Evolutionary conservation across 1,284 basidiomycete species (phyloP).

Genomic region (Cutaneotrichosporon mucoides): DNA sequence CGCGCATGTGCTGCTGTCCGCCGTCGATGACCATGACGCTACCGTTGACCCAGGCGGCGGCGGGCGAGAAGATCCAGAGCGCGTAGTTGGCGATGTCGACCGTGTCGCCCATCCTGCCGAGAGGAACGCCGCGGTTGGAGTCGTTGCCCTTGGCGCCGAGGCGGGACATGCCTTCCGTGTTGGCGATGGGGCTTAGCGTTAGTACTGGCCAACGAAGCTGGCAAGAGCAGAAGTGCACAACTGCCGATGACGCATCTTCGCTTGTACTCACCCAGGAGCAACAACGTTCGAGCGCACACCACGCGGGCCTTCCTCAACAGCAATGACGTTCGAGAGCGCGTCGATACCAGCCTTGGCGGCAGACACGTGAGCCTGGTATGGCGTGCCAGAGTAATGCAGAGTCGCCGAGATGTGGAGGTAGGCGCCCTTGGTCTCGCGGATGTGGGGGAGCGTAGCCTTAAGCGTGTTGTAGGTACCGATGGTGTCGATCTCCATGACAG

Average conservation of each 20-base stretch:
- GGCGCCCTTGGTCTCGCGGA: conserved; percentile 68
- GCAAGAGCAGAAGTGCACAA: too few species aligned
- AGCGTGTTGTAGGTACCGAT: conserved; percentile 90
- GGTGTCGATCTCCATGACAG: conserved; percentile 91
- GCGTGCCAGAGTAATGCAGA: conserved; percentile 84
- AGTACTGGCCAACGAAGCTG: neutral
- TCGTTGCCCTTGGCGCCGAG: conserved; percentile 55
- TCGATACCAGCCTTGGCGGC: conserved; percentile 95
- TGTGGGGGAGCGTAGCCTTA: conserved; percentile 75
- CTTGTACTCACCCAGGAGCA: conserved; percentile 59
- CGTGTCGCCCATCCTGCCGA: conserved; percentile 63
- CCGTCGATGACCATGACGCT: conserved; percentile 52
- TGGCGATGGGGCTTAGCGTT: conserved; percentile 61
- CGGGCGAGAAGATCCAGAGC: conserved; percentile 84
- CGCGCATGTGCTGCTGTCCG: conserved; percentile 40
- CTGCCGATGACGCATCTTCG: too few species aligned
- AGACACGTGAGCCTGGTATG: conserved; percentile 87
- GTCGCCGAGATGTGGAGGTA: conserved; percentile 92
- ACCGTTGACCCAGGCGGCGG: conserved; percentile 76
- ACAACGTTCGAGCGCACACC: conserved; percentile 94
- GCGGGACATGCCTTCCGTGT: conserved; percentile 79
- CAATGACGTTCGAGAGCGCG: conserved; percentile 74
- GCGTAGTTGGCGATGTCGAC: conserved; percentile 75
- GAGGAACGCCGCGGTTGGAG: conserved; percentile 50
- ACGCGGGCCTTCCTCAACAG: conserved; percentile 87